Percentiles rank a stretch among this genome's conserved stretches.
These are phyloP conservation scores for Phytophthora fragariae DNA, from an alignment of 352 stramenopile species.

Conservation along the genomic window DNA sequence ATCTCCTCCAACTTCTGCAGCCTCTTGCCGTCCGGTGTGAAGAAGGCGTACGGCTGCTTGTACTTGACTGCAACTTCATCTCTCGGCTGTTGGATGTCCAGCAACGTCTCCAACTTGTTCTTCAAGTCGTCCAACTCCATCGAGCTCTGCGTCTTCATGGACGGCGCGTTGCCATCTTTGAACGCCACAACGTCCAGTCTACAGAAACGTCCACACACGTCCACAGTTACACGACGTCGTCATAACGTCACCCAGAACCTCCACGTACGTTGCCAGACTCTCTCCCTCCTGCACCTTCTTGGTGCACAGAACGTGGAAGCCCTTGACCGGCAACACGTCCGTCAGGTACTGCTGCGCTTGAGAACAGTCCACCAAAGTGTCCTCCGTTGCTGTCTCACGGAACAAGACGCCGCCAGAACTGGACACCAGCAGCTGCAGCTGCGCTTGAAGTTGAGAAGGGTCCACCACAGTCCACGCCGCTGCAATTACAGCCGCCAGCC, in stretches of 20 bases:
- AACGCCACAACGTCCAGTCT: conserved; percentile 62
- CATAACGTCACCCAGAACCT: not conserved
- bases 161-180: conserved; percentile 63
- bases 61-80: conserved; percentile 51
- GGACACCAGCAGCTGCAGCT: conserved; percentile 38
- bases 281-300: conserved; percentile 33
- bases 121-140: conserved; percentile 49
- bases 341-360: conserved; percentile 57
- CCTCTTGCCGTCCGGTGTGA: conserved; percentile 58
- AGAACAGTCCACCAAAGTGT: conserved; percentile 43
- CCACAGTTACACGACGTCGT: not conserved
- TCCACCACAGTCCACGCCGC: conserved; percentile 29
- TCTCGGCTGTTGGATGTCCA: conserved; percentile 41
- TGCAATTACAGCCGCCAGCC: conserved; percentile 35
- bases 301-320: conserved; percentile 77
- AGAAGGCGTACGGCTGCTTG: conserved; percentile 78
- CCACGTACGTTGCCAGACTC: conserved; percentile 24
- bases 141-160: conserved; percentile 39
- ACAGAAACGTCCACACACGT: conserved; percentile 8
- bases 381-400: not conserved
- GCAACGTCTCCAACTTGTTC: conserved; percentile 46
- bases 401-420: conserved; percentile 23
- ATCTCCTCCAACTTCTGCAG: conserved; percentile 54
- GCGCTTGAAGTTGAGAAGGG: conserved; percentile 32
- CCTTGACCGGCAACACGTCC: conserved; percentile 60